Percentiles rank a stretch among this genome's conserved stretches.
These are phyloP conservation scores for Fusarium nodosum DNA, from an alignment of 2,329 filamentous ascomycete species.

Conservation along the genomic window DNA sequence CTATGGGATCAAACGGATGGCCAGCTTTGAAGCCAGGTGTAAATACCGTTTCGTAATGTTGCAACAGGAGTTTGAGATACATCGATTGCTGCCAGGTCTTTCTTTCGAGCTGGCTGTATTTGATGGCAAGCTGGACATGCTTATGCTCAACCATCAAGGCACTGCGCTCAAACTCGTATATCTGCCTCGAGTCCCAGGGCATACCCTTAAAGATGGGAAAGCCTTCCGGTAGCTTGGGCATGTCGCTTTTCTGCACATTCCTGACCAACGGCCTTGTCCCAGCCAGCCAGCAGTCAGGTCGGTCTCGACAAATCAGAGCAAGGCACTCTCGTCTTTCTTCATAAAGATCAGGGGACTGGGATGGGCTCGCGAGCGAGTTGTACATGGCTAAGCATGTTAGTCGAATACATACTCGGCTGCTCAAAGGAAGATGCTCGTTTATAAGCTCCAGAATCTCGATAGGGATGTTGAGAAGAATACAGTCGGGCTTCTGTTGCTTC, in stretches of 20 bases:
- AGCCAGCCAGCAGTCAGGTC: slow-evolving; percentile 14
- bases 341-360: accelerated
- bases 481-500: neutral
- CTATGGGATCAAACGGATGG: no score
- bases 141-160: neutral
- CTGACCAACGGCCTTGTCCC: neutral
- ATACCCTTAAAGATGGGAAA: neutral
- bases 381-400: neutral
- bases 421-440: neutral
- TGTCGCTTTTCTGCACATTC: neutral
- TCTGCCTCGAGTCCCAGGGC: accelerated
- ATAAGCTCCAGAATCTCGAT: neutral
- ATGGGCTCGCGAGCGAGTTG: neutral
- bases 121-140: slow-evolving; percentile 20
- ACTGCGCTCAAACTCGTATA: accelerated
- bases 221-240: neutral
- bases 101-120: slow-evolving; percentile 5
- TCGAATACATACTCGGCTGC: slow-evolving; percentile 5
- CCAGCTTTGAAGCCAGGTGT: accelerated
- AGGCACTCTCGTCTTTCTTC: neutral
- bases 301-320: neutral
- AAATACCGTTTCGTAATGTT: neutral
- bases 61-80: slow-evolving; percentile 4
- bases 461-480: slow-evolving; percentile 7
- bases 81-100: neutral